Conservation (phyloP, 495 filamentous ascomycete species). For the Aspergillus biplanus region DNA sequence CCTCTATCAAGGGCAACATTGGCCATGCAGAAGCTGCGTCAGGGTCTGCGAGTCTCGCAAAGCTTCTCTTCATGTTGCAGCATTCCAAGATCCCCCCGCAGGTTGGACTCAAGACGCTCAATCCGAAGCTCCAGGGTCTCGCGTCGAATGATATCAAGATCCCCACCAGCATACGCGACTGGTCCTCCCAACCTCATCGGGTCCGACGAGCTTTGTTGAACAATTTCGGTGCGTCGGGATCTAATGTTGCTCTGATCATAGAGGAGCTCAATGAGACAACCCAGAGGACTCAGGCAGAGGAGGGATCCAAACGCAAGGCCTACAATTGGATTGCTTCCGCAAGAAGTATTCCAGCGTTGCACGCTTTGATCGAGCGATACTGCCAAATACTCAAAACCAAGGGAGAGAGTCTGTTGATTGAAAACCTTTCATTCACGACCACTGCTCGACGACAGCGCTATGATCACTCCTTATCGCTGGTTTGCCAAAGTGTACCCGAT, state of each 20-base stretch:
- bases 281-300: no score
- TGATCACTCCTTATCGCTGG: not conserved
- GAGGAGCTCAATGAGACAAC: slow-evolving; percentile 44
- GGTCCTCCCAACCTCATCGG: slow-evolving; percentile 23
- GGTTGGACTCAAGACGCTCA: slow-evolving; percentile 49
- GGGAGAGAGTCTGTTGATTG: not conserved
- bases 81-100: slow-evolving; percentile 35
- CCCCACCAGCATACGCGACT: not conserved
- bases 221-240: slow-evolving; percentile 49
- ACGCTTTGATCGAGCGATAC: not conserved
- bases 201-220: slow-evolving; percentile 37
- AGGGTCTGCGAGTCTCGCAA: slow-evolving; percentile 35
- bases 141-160: slow-evolving; percentile 37
- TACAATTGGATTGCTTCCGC: not conserved
- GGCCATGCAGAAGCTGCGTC: slow-evolving; percentile 43
- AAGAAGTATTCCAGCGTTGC: not conserved
- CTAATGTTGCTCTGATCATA: slow-evolving; percentile 37
- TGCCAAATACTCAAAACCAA: not conserved
- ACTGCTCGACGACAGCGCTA: slow-evolving; percentile 20
- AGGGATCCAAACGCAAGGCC: not conserved
- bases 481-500: not conserved
- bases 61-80: slow-evolving; percentile 35
- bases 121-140: slow-evolving; percentile 32
- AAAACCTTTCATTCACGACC: slow-evolving; percentile 33
- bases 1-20: slow-evolving; percentile 40